Evolutionary conservation across 2,329 filamentous ascomycete species (phyloP), one percentile per base, ranked within the genome.

Genomic region (Phialophora expanda): DNA sequence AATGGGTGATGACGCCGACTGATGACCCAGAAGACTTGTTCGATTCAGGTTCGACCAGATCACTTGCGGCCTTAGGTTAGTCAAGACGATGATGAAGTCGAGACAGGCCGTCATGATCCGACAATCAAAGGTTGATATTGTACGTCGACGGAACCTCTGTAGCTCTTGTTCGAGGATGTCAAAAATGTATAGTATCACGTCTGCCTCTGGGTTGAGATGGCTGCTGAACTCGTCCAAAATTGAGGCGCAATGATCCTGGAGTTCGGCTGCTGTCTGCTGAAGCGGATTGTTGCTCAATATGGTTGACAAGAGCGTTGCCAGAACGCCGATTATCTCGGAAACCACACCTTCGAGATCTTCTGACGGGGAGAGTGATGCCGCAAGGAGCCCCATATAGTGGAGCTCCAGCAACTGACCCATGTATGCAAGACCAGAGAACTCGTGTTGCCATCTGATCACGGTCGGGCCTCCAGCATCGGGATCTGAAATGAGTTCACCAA

Each of bases 11-110:
- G 89, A 89, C 68, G 89, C 89, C 9, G 91, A 89, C 70, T 92
- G 89, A 5, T 88, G 86, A 71, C 90, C 90, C 54, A 99, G 83
- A 20, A 99, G 81, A 68, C 89, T 87, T 76, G 92, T 96, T 64
- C 92, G 88, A 3, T 89, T 87, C 73, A 99, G 85, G 75, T 94
- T 91, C 3, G 94, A 93, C 93, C 95, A 98, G 5, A 97, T 88
- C 66, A 93, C 85, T 64, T 90, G 90, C 0, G 95, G 94, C 59
- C 90, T 87, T n/a, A 90, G 72, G 9, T 85, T 83, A 28, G 95
- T 78, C 20, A 96, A 80, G 2, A 89, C 87, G 71, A 90, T 86
- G 44, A 96, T 81, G 73, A 98, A 97, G 61, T 92, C 89, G 24
- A 93, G 79, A 75, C 92, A 96, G 26, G 90, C 87, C 56, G 93